Base-by-base conservation (phyloP, 2,329 filamentous ascomycete genomes). In the Xylaria sp. region DNA sequence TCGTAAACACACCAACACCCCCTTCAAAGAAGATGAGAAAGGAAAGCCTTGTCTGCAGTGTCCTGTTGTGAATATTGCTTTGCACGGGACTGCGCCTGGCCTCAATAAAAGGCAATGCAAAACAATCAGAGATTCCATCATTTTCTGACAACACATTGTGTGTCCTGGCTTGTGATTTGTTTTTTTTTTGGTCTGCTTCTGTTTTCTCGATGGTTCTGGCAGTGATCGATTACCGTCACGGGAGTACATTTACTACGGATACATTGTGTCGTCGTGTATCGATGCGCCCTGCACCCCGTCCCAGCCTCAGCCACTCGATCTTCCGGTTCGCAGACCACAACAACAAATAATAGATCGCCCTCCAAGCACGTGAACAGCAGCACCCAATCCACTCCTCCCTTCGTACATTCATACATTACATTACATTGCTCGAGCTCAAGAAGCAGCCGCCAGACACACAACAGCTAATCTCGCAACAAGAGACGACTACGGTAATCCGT, bases 41-140 rank as follows among this genome's bases (percentile, higher is more conserved):
- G 23, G 23, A 30, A 30, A 30, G 23, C 23, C 23, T 30, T 30
- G 23, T 30, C 23, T 30, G 23, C 23, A 30, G 23, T 30, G 4
- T 5, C 23, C 23, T 30, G 23, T 30, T 30, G 23, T 30, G 23
- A 30, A 30, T 30, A 4, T 30, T 30, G 23, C 23, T 30, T 30
- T 30, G 23, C 23, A 30, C 23, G 62, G 65, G 62, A 59, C 64
- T 59, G 62, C 61, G 65, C 66, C 66, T 61, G 58, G 59, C 61
- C 63, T 5, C 23, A 30, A 30, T 30, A 30, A 30, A 30, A 64
- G 59, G 64, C 66, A 58, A 53, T 23, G 58, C 62, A 59, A 59
- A 59, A 64, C 58, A 62, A 60, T 53, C 59, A 65, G 64, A 62
- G 59, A 19, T 63, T 30, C 44, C 57, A 63, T 59, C 58, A 39